Percentiles rank a stretch among this genome's conserved stretches.
Conservation (phyloP, 345 rosid species). For the Firmiana major region DNA sequence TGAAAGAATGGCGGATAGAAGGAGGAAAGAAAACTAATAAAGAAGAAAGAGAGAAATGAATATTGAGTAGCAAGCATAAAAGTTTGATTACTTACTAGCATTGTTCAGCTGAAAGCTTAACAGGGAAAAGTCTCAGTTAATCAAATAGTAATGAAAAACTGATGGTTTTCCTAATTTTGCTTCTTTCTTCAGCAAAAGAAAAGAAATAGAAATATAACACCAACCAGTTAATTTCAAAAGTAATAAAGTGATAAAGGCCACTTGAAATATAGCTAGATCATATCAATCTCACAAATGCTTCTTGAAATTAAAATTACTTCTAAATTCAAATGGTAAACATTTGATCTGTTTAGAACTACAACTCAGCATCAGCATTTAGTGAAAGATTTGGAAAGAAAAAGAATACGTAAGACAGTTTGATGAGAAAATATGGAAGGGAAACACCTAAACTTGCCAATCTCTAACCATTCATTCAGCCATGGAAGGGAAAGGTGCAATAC, state of each 20-base stretch:
- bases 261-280: neutral
- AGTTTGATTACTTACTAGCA: neutral
- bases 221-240: neutral
- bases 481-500: neutral
- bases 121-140: neutral
- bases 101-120: neutral
- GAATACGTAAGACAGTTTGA: neutral
- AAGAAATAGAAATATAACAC: neutral
- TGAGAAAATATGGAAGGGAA: neutral
- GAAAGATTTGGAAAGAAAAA: neutral
- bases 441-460: neutral
- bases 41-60: neutral
- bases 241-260: neutral
- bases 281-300: neutral
- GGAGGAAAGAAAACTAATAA: neutral
- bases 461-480: neutral
- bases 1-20: neutral
- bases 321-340: neutral
- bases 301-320: neutral
- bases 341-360: neutral
- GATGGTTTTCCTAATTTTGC: neutral
- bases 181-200: neutral
- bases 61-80: neutral
- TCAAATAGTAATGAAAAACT: neutral
- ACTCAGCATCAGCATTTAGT: neutral